Evolutionary conservation across 2,329 filamentous ascomycete genomes (phyloP).

Genomic region (Diaporthe longicolla): DNA sequence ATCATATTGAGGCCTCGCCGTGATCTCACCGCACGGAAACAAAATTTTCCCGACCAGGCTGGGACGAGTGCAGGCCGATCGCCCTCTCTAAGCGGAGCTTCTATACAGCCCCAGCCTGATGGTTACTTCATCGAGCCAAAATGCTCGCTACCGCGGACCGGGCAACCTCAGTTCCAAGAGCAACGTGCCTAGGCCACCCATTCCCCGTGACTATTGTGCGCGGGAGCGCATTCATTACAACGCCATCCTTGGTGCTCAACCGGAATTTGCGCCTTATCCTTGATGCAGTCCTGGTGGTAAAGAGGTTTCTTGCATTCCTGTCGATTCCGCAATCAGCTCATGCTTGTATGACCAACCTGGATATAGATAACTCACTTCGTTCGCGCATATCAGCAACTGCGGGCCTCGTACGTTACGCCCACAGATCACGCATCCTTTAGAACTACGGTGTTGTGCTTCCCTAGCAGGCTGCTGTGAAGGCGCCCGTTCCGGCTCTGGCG

Average conservation of each 20-base stretch:
- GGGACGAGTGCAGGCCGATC: background rate
- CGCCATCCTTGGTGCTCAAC: slow-evolving; percentile 57
- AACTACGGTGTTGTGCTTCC: slow-evolving; percentile 56
- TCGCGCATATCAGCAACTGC: slow-evolving; percentile 63
- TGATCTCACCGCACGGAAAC: background rate
- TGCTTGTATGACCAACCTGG: slow-evolving; percentile 38
- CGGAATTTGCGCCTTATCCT: slow-evolving; percentile 53
- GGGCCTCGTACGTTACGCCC: slow-evolving; percentile 63
- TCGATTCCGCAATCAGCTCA: slow-evolving; percentile 34
- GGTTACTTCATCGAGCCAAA: background rate
- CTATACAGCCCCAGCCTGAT: background rate
- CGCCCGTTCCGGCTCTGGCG: slow-evolving; percentile 46
- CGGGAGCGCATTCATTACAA: slow-evolving; percentile 58
- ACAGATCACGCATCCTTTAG: slow-evolving; percentile 63
- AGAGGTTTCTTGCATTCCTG: slow-evolving; percentile 60
- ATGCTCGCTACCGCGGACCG: background rate
- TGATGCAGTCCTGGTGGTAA: slow-evolving; percentile 65
- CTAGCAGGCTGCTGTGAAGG: slow-evolving; percentile 48
- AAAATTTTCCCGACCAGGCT: background rate
- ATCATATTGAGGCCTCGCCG: background rate
- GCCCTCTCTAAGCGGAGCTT: background rate
- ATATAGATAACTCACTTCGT: slow-evolving; percentile 56
- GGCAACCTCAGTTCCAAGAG: background rate
- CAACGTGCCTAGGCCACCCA: background rate
- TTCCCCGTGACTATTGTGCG: background rate